Base-by-base conservation (phyloP, 192 early-diverging fungal genomes). In the Gigaspora rosea region DNA sequence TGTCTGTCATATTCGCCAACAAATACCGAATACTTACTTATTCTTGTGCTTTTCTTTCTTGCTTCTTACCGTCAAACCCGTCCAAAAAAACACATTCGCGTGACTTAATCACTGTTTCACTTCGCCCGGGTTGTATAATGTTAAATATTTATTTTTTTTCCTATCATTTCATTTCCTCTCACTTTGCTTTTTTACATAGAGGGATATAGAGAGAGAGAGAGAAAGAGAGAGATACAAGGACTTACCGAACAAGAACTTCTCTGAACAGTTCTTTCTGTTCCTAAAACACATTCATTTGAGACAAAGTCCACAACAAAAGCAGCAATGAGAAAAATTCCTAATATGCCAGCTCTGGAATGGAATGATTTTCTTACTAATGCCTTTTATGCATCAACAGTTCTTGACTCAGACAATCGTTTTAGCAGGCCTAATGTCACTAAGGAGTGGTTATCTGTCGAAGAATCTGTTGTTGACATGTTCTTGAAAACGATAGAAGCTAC, bases 11-110 rank as follows among this genome's bases (percentile, higher is more conserved):
- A 56, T 71, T 41, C 41, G 7, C 41, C 41, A 41, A 41, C 7
- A n/a, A 71, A 71, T 71, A 71, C 50, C 51, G 33, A 56, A 71
- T 71, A 71, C 33, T 71, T 71, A 71, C 47, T 51, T 70, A 50
- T 7, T 50, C 22, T 70, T 27, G 27, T 27, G 27, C 27, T 70
- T 70, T 70, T 70, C 32, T 27, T 52, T 52, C 48, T 49, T 70
- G 68, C 68, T 52, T n/a, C 27, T 47, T 70, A 49, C 18, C 48
- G 8, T 8, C 48, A 8, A 70, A 70, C 10, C 63, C 4, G 8
- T 3, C 36, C 8, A n/a, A 65, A 41, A 65, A 65, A 36, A 46
- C 2, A 41, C 15, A 36, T 51, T 70, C 22, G n/a, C 65, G 10
- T 52, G 27, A 27, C 27, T 27, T 27, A 27, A 27, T 1, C 27